Evolutionary conservation across 805 yeast genomes (phyloP).

Genomic region (Candida lessepsii): DNA sequence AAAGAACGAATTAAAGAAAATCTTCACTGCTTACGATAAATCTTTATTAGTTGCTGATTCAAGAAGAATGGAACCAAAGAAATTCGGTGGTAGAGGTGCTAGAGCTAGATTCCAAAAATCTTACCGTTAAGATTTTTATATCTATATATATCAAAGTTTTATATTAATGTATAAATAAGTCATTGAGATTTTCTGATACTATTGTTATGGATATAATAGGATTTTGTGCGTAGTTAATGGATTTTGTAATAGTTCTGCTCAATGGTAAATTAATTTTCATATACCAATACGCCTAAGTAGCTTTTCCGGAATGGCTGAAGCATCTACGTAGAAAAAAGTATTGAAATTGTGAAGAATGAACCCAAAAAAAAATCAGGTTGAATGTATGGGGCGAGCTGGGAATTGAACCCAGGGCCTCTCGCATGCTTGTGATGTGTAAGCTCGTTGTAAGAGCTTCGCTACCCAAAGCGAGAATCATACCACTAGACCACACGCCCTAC

Average conservation of each 20-base stretch:
- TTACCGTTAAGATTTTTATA: constrained; percentile 75
- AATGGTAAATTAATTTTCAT: too few relatives aligned
- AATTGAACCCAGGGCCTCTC: constrained; percentile 64
- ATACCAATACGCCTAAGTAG: too few relatives aligned
- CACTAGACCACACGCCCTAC: constrained; percentile 33
- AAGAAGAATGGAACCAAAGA: constrained; percentile 99
- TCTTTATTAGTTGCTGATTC: constrained; percentile 99
- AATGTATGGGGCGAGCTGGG: constrained; percentile 44
- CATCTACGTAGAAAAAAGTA: too few relatives aligned
- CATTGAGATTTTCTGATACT: too few relatives aligned
- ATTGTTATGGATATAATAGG: too few relatives aligned
- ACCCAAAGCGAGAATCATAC: constrained; percentile 36
- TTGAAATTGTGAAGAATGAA: background rate
- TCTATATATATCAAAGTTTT: constrained; percentile 7
- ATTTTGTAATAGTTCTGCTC: too few relatives aligned
- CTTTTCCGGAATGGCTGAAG: too few relatives aligned
- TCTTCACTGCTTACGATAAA: constrained; percentile 97
- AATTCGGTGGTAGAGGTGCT: constrained; percentile 99
- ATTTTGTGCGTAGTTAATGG: too few relatives aligned
- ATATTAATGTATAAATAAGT: constrained; percentile 14
- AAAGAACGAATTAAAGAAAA: constrained; percentile 98
- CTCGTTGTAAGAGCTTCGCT: background rate
- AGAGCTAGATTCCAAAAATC: constrained; percentile 99
- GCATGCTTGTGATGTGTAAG: constrained; percentile 40
- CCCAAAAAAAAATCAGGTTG: constrained; percentile 1